Evolutionary conservation across 2,329 filamentous ascomycete genomes (phyloP), one percentile per base, ranked within the genome.

Genomic region (Cladophialophora yegresii): DNA sequence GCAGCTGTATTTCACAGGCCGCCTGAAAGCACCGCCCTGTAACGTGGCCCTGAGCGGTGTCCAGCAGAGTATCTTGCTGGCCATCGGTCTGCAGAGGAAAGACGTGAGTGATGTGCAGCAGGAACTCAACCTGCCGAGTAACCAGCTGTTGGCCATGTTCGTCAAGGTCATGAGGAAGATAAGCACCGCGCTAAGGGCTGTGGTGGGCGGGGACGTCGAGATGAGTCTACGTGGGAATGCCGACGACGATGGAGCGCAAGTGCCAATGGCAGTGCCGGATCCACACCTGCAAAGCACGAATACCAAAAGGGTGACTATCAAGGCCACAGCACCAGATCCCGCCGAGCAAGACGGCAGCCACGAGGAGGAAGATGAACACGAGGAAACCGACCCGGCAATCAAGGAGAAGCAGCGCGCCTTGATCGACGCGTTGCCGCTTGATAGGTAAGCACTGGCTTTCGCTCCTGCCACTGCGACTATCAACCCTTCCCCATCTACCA

Each of bases 111-210:
- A 85, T 12, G 80, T 97, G 8, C 89, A 93, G 67, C 87, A 88
- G 67, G 95, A 99, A 73, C 78, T 96, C 2, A 84, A 83, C 7
- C 79, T 97, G 5, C 86, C 86, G 0, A 84, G 86, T 2, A 89
- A 87, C 51, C 95, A 98, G 79, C 81, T 97, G 3, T 82, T 99
- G 67, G 93, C 93, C 66, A 96, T 98, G 89, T 98, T 99, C 77
- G 91, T 96, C 76, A 99, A 99, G 82, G 89, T 96, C 66, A 84
- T 97, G 65, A 87, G 92, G 69, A 98, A 98, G 80, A 84, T 96
- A 45, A 90, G 90, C 2, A 83, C 85, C 2, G 86, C 93, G 74
- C 95, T 99, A 78, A 85, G 87, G 33, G 80, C 83, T 3, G 78
- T 98, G 0, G 83, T 97, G 2, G 86, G 92, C 49, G 87, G 86